Conservation (phyloP, 2,329 filamentous ascomycete species). For the Xylaria sp. region DNA sequence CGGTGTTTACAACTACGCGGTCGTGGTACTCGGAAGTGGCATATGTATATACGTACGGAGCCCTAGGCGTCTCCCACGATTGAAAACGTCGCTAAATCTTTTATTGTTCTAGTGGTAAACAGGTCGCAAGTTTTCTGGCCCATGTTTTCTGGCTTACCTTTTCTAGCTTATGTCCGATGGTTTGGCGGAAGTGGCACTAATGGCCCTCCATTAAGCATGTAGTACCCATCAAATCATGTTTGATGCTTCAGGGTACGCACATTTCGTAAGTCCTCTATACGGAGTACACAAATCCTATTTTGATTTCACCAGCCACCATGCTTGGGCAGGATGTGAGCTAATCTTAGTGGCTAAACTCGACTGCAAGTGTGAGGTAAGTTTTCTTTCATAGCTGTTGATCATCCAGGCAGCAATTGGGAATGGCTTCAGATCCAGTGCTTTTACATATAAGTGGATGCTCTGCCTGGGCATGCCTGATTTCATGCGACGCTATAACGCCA, state of each 20-base stretch:
- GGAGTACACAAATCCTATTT: no score
- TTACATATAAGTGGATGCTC: constrained; percentile 27
- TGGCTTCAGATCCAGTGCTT: neutral
- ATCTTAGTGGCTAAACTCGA: neutral
- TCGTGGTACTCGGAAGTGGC: no score
- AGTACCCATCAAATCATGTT: neutral
- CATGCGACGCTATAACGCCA: constrained; percentile 1
- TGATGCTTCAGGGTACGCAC: neutral
- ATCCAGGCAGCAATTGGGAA: constrained; percentile 17
- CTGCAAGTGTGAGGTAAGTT: neutral
- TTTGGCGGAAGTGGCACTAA: no score
- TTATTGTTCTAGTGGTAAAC: no score
- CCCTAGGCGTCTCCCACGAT: no score
- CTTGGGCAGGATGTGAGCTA: neutral
- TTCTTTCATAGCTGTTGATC: neutral
- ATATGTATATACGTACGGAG: no score
- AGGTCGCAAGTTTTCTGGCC: no score
- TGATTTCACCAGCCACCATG: neutral
- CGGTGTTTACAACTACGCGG: no score
- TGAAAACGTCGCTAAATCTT: no score
- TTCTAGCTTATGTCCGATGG: no score
- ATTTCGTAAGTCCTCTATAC: neutral
- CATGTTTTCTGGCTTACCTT: no score
- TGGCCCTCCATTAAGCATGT: no score
- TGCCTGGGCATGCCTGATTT: constrained; percentile 31